Evolutionary conservation across 441 rosid genomes (phyloP).

Genomic region (Populus hybrid): DNA sequence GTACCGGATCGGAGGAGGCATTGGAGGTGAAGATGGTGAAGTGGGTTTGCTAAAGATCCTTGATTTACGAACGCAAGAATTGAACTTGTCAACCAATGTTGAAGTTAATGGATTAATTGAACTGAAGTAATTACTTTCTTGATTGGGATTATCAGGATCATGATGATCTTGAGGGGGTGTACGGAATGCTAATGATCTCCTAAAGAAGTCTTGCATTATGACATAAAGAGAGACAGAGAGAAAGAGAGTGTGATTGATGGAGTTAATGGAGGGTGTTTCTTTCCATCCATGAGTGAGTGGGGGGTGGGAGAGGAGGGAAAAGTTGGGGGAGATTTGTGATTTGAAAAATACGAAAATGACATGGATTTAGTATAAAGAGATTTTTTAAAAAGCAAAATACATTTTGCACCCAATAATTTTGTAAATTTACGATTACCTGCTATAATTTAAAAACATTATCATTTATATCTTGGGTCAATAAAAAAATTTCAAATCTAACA

Average conservation of each 20-base stretch:
- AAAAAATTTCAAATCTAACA: too few relatives aligned
- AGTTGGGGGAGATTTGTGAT: conserved; percentile 21
- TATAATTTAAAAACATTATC: too few relatives aligned
- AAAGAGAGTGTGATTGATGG: conserved; percentile 17
- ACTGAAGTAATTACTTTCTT: neutral
- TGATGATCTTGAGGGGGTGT: conserved; percentile 28
- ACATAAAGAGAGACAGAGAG: neutral
- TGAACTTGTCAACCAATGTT: conserved; percentile 59
- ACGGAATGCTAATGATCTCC: conserved; percentile 82
- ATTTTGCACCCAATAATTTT: too few relatives aligned
- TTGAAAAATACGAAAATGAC: conserved; percentile 20
- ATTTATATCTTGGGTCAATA: too few relatives aligned
- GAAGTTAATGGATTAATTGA: conserved; percentile 24
- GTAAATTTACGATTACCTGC: too few relatives aligned
- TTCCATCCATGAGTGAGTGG: conserved; percentile 35
- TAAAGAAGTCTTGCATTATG: conserved; percentile 67
- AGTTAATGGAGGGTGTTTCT: conserved; percentile 24
- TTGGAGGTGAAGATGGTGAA: conserved; percentile 36
- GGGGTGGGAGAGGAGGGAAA: conserved; percentile 33
- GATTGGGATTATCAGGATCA: neutral
- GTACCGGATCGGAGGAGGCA: conserved; percentile 67
- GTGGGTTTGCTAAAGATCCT: conserved; percentile 40
- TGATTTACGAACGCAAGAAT: conserved; percentile 76
- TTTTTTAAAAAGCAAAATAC: neutral
- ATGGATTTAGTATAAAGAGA: neutral